phyloP scores from a whole-genome alignment of 2,329 filamentous ascomycete species.

The Aspergillus tamarii region DNA sequence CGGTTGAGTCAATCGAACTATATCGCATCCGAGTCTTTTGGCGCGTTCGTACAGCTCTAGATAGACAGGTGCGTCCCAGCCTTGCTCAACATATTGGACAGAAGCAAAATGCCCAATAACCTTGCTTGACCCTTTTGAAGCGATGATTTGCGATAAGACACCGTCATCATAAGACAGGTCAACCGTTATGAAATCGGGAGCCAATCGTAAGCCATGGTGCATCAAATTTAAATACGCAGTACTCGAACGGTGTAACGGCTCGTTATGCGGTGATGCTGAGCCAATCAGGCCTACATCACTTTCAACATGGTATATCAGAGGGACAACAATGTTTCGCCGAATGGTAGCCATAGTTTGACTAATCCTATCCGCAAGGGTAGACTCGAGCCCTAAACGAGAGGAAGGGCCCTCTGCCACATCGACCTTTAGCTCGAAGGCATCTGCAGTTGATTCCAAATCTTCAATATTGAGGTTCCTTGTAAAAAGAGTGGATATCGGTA shows the following conservation, averaged over 20 bases:
- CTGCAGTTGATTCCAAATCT: slow-evolving; percentile 66
- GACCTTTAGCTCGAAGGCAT: slow-evolving; percentile 67
- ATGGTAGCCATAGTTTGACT: slow-evolving; percentile 63
- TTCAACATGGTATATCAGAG: slow-evolving; percentile 59
- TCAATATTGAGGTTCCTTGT: slow-evolving; percentile 62
- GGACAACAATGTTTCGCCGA: slow-evolving; percentile 64
- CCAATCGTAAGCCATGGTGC: slow-evolving; percentile 63
- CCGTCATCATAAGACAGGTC: slow-evolving; percentile 62
- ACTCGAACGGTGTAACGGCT: slow-evolving; percentile 29
- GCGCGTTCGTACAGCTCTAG: slow-evolving; percentile 62
- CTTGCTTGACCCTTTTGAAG: slow-evolving; percentile 59
- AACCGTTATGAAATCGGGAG: slow-evolving; percentile 65
- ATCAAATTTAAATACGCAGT: slow-evolving; percentile 60
- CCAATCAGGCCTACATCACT: slow-evolving; percentile 24
- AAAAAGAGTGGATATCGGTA: slow-evolving; percentile 62
- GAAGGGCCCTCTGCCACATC: slow-evolving; percentile 38
- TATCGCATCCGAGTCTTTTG: slow-evolving; percentile 60
- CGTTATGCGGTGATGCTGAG: slow-evolving; percentile 28
- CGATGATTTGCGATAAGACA: slow-evolving; percentile 55
- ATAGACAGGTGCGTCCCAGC: slow-evolving; percentile 63
- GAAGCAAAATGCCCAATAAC: slow-evolving; percentile 63
- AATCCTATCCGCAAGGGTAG: slow-evolving; percentile 53
- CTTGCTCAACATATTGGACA: slow-evolving; percentile 43
- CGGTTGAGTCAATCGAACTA: slow-evolving; percentile 64
- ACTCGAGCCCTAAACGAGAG: slow-evolving; percentile 36